These are phyloP conservation scores for Penicillium mononematosum DNA, from an alignment of 495 filamentous ascomycete species.

Conservation along the genomic window DNA sequence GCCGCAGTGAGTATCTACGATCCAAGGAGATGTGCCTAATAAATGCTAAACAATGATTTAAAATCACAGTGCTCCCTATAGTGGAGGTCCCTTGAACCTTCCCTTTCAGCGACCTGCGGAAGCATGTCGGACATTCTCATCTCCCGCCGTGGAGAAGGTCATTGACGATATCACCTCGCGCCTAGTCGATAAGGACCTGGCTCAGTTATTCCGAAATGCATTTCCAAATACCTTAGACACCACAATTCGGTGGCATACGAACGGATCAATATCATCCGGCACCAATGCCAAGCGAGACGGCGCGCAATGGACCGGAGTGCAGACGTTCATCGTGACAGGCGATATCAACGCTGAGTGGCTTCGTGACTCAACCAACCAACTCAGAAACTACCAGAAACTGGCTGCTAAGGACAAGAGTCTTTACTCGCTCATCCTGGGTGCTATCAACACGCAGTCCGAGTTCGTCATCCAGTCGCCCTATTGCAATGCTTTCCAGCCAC, in stretches of 20 bases:
- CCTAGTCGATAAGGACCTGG: constrained; percentile 85
- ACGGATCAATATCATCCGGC: constrained; percentile 41
- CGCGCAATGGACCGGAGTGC: constrained; percentile 73
- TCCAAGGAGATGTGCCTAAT: background rate
- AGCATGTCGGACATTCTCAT: constrained; percentile 85
- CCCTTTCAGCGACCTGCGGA: constrained; percentile 85
- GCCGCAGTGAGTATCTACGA: constrained; percentile 41
- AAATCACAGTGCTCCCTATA: constrained; percentile 63
- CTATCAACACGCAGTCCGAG: constrained; percentile 94
- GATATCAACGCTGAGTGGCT: constrained; percentile 99
- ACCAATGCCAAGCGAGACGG: constrained; percentile 48
- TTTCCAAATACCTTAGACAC: constrained; percentile 95
- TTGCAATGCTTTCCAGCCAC: constrained; percentile 98
- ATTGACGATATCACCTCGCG: constrained; percentile 76
- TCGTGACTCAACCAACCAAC: constrained; percentile 93
- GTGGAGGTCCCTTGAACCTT: constrained; percentile 72
- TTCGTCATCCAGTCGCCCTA: constrained; percentile 94
- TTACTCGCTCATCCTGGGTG: constrained; percentile 79
- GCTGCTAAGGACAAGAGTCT: constrained; percentile 75
- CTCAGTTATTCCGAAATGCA: constrained; percentile 93
- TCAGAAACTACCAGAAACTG: constrained; percentile 82
- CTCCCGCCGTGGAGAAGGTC: constrained; percentile 79
- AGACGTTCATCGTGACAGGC: constrained; percentile 97
- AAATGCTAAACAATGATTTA: constrained; percentile 2
- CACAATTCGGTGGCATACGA: constrained; percentile 74